These are phyloP conservation scores for Wakefieldia striispora DNA, from an alignment of 768 basidiomycete species.

Conservation along the genomic window DNA sequence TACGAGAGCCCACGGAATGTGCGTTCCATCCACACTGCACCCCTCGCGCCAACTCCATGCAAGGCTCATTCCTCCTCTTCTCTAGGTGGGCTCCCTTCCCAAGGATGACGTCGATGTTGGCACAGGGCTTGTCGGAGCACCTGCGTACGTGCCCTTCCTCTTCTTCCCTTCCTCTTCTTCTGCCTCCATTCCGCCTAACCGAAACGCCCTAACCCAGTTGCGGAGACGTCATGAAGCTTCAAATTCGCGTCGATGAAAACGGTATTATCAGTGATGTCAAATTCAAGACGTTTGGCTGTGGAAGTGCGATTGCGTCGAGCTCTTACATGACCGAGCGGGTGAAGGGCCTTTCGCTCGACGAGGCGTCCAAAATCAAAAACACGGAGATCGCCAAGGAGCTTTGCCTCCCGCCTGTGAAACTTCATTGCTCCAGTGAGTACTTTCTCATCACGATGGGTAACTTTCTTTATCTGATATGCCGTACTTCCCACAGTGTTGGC, in stretches of 20 bases:
- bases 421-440: slow-evolving; percentile 89
- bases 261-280: slow-evolving; percentile 98
- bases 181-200: slow-evolving; percentile 15
- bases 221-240: slow-evolving; percentile 99
- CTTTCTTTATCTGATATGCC: slow-evolving; percentile 23
- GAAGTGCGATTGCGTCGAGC: slow-evolving; percentile 95
- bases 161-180: too few species aligned
- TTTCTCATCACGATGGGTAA: slow-evolving; percentile 6
- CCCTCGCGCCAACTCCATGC: slow-evolving; percentile 15
- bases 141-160: slow-evolving; percentile 63
- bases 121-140: slow-evolving; percentile 96
- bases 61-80: slow-evolving; percentile 47
- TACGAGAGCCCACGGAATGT: slow-evolving; percentile 98
- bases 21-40: slow-evolving; percentile 39
- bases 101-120: slow-evolving; percentile 92
- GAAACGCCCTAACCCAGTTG: slow-evolving; percentile 50
- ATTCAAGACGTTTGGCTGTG: slow-evolving; percentile 99
- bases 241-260: slow-evolving; percentile 93
- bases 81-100: slow-evolving; percentile 91
- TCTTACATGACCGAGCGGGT: slow-evolving; percentile 99
- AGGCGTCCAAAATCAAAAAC: slow-evolving; percentile 96
- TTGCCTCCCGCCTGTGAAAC: slow-evolving; percentile 92
- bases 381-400: slow-evolving; percentile 99
- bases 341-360: slow-evolving; percentile 89
- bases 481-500: slow-evolving; percentile 70